Conservation (phyloP, 2,329 filamentous ascomycete species). For the Calonectria leucothoes region DNA sequence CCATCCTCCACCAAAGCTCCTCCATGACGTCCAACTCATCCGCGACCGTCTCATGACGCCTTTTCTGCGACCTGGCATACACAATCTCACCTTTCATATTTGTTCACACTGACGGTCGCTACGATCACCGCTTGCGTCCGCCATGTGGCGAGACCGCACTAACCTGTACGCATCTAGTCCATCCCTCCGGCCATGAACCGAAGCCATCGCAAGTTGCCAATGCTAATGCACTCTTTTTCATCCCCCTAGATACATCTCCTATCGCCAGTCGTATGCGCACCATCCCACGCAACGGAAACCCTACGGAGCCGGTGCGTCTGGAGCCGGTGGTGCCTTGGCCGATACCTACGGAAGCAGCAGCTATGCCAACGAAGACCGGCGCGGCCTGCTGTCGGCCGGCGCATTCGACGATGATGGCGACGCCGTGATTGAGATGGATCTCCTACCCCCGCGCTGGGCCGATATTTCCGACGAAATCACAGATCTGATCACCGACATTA, state of each 20-base stretch:
- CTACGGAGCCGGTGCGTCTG: constrained; percentile 64
- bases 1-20: constrained; percentile 29
- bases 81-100: constrained; percentile 20
- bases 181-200: not conserved
- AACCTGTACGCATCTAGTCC: constrained; percentile 78
- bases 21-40: constrained; percentile 39
- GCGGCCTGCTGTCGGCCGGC: constrained; percentile 85
- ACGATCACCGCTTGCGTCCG: constrained; percentile 60
- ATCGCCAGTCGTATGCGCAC: constrained; percentile 97
- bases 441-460: constrained; percentile 94
- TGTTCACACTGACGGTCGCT: constrained; percentile 40
- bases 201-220: constrained; percentile 9
- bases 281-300: constrained; percentile 89
- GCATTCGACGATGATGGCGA: constrained; percentile 90
- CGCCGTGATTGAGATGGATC: constrained; percentile 97
- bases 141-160: constrained; percentile 99
- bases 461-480: constrained; percentile 95
- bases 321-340: constrained; percentile 67
- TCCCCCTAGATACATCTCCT: constrained; percentile 83
- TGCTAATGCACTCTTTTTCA: constrained; percentile 19
- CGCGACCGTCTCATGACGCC: constrained; percentile 41
- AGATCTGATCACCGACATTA: constrained; percentile 83
- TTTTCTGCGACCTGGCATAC: constrained; percentile 23
- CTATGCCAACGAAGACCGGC: constrained; percentile 64
- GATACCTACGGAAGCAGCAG: constrained; percentile 66